Percentiles rank a stretch among this genome's conserved stretches.
Conservation (phyloP, 306 rosid genomes). For the Hippophae tibetana region DNA sequence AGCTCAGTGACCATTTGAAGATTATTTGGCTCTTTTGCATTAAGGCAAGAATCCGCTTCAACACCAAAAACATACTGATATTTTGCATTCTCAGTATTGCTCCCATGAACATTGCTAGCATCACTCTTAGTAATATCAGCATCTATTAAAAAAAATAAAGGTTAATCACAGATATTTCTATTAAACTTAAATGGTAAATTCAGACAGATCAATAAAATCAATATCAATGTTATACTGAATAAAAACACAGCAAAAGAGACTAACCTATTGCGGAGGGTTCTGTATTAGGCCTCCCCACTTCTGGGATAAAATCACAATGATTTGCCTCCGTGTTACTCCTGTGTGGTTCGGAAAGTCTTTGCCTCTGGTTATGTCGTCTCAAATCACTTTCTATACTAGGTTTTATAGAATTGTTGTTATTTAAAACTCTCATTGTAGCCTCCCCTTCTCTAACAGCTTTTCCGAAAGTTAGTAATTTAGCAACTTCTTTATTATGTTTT, state of each 20-base stretch:
- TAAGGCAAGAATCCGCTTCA: conserved; percentile 17
- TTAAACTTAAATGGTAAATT: background rate
- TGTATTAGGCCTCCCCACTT: conserved; percentile 12
- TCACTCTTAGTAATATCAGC: conserved; percentile 15
- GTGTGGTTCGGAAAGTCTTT: conserved; percentile 15
- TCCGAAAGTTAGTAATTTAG: conserved; percentile 20
- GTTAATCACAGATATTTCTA: conserved; percentile 2
- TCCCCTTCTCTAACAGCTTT: conserved; percentile 26
- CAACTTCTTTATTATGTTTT: conserved; percentile 14
- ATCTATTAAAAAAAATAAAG: conserved; percentile 20
- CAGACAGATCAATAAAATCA: background rate
- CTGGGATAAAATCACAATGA: conserved; percentile 20
- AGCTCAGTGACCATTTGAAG: conserved; percentile 9
- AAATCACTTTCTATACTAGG: conserved; percentile 13
- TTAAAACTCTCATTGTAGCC: conserved; percentile 5
- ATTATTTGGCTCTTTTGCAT: conserved; percentile 18
- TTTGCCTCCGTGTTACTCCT: conserved; percentile 21
- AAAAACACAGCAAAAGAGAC: conserved; percentile 15
- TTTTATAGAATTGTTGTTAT: conserved; percentile 9
- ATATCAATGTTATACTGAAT: background rate
- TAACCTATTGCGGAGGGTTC: conserved; percentile 21
- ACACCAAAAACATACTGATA: conserved; percentile 13
- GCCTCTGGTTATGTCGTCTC: conserved; percentile 23
- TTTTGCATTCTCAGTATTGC: conserved; percentile 12
- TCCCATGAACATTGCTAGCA: conserved; percentile 22